Base-by-base conservation (phyloP, 2,329 filamentous ascomycete species). In the Sphaerulina populicola region DNA sequence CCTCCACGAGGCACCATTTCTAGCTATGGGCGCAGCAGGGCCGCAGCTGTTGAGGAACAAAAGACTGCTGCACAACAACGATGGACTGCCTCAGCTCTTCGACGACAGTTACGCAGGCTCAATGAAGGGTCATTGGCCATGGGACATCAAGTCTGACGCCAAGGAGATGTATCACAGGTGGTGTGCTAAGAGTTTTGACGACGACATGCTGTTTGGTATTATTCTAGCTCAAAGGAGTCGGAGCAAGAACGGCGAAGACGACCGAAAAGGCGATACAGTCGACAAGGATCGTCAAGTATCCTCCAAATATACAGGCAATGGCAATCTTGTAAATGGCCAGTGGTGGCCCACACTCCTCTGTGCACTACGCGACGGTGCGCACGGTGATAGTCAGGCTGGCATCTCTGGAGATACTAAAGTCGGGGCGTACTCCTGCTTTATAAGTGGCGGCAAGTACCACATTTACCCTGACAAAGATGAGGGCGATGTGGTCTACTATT, bases 301-400 rank as follows among this genome's bases (percentile, higher is more conserved):
- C 1, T 59, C 67, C 2, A 68, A 67, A 4, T 67, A 65, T 47
- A 62, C 68, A 36, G 74, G 74, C 2, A 60, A 71, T 9, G 68
- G 68, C 2, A 43, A 67, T 3, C 64, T 76, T 1, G 60, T 74
- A 0, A 69, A 72, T 8, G 74, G 74, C 0, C 71, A 74, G 29
- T 82, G 79, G 78, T 81, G 72, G 71, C 77, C 78, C 0, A 68
- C 69, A 0, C 77, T 79, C 53, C 64, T 77, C 0, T 73, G 69
- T 8, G 71, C 75, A 0, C 61, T 79, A 0, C 72, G 75, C 10
- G 72, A 77, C 48, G 78, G 79, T 3, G 77, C 75, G 0, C 79
- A 82, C 56, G 78, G 77, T 2, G 55, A 64, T 0, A 54, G 67
- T 0, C 69, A 75, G 58, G 72, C 66, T 2, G 77, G 77, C 2